phyloP scores from a whole-genome alignment of 805 yeast species.

The Yarrowia sp. region DNA sequence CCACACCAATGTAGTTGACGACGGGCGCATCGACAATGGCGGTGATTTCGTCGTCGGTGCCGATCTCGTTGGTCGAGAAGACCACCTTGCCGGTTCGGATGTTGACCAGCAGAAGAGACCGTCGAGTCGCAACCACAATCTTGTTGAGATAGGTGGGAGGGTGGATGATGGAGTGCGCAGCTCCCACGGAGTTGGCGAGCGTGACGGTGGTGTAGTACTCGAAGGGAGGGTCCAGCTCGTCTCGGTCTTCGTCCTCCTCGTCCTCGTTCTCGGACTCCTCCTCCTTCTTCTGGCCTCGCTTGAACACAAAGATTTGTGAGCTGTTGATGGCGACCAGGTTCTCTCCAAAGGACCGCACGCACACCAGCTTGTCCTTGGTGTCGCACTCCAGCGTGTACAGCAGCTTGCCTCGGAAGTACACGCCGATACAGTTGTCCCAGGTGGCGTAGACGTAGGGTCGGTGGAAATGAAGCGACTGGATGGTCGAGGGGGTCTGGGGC shows the following conservation, averaged over 20 bases:
- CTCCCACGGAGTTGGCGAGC: conserved; percentile 63
- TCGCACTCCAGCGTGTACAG: conserved; percentile 44
- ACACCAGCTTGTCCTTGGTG: conserved; percentile 30
- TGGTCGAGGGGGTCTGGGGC: conserved; percentile 66
- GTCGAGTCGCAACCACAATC: conserved; percentile 74
- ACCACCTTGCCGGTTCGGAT: conserved; percentile 73
- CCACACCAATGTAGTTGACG: conserved; percentile 77
- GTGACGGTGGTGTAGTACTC: conserved; percentile 65
- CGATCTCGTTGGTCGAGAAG: conserved; percentile 49
- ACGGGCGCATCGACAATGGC: conserved; percentile 83
- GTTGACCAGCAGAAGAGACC: conserved; percentile 62
- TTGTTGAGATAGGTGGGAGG: conserved; percentile 92
- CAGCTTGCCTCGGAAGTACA: conserved; percentile 77
- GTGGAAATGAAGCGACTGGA: conserved; percentile 72
- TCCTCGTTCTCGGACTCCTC: background rate
- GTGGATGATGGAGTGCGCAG: conserved; percentile 67
- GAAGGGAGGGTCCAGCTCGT: conserved; percentile 33
- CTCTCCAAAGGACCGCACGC: conserved; percentile 12
- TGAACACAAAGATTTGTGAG: conserved; percentile 53
- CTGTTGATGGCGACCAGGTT: conserved; percentile 46
- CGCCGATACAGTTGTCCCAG: conserved; percentile 61
- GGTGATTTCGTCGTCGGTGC: conserved; percentile 54
- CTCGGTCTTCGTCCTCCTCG: conserved; percentile 1
- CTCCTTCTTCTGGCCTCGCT: conserved; percentile 46
- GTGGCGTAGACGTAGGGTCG: conserved; percentile 81